A percentile compares a stretch with the other conserved stretches of the same genome.
Conservation (phyloP, 2,329 filamentous ascomycete species). For the Cladosporium phlei region DNA sequence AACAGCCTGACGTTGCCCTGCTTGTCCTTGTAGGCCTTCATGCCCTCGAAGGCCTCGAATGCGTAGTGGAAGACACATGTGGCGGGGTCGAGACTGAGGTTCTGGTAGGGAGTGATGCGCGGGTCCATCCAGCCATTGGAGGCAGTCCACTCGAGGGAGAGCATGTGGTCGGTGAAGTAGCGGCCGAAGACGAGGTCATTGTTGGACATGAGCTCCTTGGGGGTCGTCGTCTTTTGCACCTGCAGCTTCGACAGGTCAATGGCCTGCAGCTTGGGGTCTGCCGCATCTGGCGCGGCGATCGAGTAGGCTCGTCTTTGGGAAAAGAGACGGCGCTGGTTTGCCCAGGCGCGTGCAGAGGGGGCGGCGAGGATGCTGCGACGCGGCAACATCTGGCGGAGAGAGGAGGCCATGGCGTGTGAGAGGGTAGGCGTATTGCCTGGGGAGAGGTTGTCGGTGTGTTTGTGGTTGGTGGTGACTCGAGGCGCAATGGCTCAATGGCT, state of each 20-base stretch:
- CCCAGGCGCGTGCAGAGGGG: constrained; percentile 11
- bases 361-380: constrained; percentile 13
- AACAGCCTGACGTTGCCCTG: constrained; percentile 77
- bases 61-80: constrained; percentile 98
- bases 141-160: constrained; percentile 88
- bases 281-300: constrained; percentile 39
- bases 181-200: constrained; percentile 85
- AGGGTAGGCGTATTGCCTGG: not conserved
- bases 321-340: constrained; percentile 4
- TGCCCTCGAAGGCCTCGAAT: constrained; percentile 96
- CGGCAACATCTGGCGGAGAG: constrained; percentile 11
- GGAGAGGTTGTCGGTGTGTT: not conserved
- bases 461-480: not conserved
- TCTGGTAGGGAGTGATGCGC: constrained; percentile 88
- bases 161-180: constrained; percentile 97
- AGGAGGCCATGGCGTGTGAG: constrained; percentile 8
- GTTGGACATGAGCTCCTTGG: constrained; percentile 68
- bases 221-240: constrained; percentile 68
- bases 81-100: constrained; percentile 91
- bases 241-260: constrained; percentile 74
- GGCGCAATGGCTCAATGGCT: not conserved
- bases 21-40: constrained; percentile 97
- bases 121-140: constrained; percentile 77
- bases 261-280: constrained; percentile 53
- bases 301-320: constrained; percentile 11